These are phyloP conservation scores for Micractinium sp. DNA, from an alignment of 139 green algal species.

Conservation along the genomic window DNA sequence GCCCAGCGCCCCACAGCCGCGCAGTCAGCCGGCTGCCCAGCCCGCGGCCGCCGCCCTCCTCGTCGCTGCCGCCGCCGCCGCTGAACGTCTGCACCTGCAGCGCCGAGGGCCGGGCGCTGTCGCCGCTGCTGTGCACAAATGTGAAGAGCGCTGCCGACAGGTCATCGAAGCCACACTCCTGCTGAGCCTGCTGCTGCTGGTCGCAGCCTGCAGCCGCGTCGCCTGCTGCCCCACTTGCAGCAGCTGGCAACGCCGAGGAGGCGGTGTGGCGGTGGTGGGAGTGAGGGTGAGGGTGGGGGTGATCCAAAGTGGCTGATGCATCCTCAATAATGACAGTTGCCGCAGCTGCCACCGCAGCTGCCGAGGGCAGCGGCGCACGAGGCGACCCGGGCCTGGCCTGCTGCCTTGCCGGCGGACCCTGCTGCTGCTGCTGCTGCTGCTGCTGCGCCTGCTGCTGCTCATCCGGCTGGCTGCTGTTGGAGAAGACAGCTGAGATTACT, in stretches of 20 bases:
- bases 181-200: slow-evolving; percentile 8
- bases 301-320: slow-evolving; percentile 7
- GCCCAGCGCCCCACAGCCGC: background rate
- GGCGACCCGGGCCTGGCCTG: background rate
- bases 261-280: background rate
- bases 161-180: background rate
- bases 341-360: background rate
- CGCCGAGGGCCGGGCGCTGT: background rate
- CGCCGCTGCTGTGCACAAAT: slow-evolving; percentile 7
- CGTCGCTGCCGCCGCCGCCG: background rate
- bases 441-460: background rate
- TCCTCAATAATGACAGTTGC: slow-evolving; percentile 26
- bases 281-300: background rate
- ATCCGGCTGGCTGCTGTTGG: background rate
- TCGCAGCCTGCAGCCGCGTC: background rate
- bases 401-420: background rate
- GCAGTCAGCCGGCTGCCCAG: slow-evolving; percentile 1
- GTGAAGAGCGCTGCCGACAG: slow-evolving; percentile 15
- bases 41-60: background rate
- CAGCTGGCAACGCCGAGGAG: background rate
- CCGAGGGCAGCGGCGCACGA: background rate
- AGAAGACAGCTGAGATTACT: background rate
- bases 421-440: background rate
- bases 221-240: background rate
- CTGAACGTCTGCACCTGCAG: slow-evolving; percentile 20